Evolutionary conservation across 2,329 filamentous ascomycete genomes (phyloP).

Genomic region (Plectosphaerella sp.): DNA sequence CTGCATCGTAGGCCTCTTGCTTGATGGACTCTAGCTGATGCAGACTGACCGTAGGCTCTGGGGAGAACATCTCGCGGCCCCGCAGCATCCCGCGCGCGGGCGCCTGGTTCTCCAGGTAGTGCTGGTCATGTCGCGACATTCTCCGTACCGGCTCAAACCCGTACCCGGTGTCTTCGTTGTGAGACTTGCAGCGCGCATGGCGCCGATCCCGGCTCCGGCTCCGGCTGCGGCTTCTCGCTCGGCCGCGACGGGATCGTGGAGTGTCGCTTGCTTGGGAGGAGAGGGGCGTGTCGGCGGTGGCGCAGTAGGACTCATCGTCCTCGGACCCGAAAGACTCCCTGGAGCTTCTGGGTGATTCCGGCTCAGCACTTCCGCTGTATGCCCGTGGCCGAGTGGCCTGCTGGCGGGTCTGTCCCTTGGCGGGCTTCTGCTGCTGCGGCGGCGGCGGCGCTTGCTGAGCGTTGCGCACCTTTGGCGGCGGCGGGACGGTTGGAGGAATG

Average conservation of each 20-base stretch:
- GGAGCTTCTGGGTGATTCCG: neutral
- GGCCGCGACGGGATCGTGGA: neutral
- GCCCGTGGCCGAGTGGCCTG: neutral
- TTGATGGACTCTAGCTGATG: neutral
- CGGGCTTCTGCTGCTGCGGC: neutral
- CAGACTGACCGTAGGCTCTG: neutral
- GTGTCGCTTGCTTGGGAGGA: neutral
- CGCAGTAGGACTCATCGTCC: neutral
- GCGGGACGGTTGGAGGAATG: neutral
- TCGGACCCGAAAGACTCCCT: neutral
- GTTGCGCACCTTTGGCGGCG: neutral
- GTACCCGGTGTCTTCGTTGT: neutral
- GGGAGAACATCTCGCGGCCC: neutral
- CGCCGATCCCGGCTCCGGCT: neutral
- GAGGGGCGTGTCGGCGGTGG: neutral
- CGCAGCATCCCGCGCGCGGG: neutral
- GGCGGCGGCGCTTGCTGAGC: neutral
- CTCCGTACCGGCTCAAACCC: neutral
- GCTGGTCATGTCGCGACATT: neutral
- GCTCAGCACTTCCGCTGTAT: neutral
- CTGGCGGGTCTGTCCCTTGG: neutral
- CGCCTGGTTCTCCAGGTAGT: constrained; percentile 3
- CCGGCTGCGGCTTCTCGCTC: neutral
- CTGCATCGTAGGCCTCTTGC: neutral
- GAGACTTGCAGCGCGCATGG: neutral